Evolutionary conservation across 2,329 filamentous ascomycete species (phyloP), one percentile per base, ranked within the genome.

Genomic region (Apiospora hydei): DNA sequence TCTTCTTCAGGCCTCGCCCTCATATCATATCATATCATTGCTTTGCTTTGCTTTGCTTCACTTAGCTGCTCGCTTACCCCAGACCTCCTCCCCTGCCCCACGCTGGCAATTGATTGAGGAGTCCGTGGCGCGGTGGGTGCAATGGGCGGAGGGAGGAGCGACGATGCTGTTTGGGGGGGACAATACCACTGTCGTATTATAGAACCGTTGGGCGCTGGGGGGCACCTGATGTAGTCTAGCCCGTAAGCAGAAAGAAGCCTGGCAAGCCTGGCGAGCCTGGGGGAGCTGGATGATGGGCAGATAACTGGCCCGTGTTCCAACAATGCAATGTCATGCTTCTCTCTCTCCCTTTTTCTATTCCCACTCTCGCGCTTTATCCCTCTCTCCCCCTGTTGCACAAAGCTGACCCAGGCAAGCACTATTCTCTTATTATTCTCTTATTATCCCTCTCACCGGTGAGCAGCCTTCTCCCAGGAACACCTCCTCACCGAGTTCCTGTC

Each of bases 261-360:
- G 26, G 26, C 26, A 30, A 3, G 26, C 26, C 26, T 30, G 26
- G 26, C 26, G 3, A 3, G 26, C 34, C 41, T 41, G 57, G 57
- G 57, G 57, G 41, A 11, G 34, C 18, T 64, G 57, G 57, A 64
- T 64, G 57, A 64, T 64, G 57, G 57, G 57, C 57, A 64, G 57
- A 64, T 64, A 64, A 64, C 57, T 64, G 57, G 57, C 57, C 57
- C 57, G 57, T 64, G 57, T 64, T 64, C 57, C 57, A 64, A 64
- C 57, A 64, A 64, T 64, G 57, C 57, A 64, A 41, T 64, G 57
- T 64, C 57, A 64, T 64, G 57, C 57, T 41, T 64, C 57, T 64
- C 57, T 41, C 57, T 61, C 30, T 41, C 57, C 57, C 57, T 34
- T 64, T 64, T 64, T 64, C 38, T 64, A 64, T 64, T 64, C 57